Evolutionary conservation across 2,329 filamentous ascomycete species (phyloP).

Genomic region (Decorospora gaudefroyi): DNA sequence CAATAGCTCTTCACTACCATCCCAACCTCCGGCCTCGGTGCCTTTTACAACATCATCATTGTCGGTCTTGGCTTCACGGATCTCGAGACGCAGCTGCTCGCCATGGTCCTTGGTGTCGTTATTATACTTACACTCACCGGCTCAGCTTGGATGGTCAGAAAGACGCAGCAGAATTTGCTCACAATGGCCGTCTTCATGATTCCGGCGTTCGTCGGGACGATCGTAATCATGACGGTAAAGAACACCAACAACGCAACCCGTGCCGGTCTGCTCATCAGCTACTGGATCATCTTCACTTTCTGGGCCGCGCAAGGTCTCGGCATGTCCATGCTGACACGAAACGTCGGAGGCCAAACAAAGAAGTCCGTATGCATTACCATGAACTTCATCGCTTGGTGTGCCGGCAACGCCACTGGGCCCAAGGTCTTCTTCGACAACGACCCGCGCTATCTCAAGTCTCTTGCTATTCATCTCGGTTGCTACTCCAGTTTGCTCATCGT

Average conservation of each 20-base stretch:
- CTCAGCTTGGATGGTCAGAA: slow-evolving; percentile 70
- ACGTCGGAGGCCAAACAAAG: slow-evolving; percentile 74
- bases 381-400: slow-evolving; percentile 72
- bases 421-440: slow-evolving; percentile 54
- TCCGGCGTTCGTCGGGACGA: slow-evolving; percentile 72
- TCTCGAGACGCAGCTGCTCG: slow-evolving; percentile 71
- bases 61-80: slow-evolving; percentile 66
- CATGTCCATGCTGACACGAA: slow-evolving; percentile 69
- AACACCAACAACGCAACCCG: slow-evolving; percentile 63
- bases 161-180: slow-evolving; percentile 68
- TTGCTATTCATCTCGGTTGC: slow-evolving; percentile 70
- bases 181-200: slow-evolving; percentile 69
- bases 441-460: slow-evolving; percentile 71
- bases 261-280: slow-evolving; percentile 70
- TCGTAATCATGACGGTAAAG: slow-evolving; percentile 69
- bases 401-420: slow-evolving; percentile 67
- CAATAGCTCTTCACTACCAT: slow-evolving; percentile 76
- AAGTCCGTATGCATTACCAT: slow-evolving; percentile 69
- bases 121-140: slow-evolving; percentile 71
- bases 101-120: slow-evolving; percentile 75
- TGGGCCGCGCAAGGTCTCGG: slow-evolving; percentile 72
- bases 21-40: slow-evolving; percentile 72
- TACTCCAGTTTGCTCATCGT: slow-evolving; percentile 64
- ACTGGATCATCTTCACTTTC: slow-evolving; percentile 78
- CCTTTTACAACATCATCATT: slow-evolving; percentile 76